Percentiles rank a stretch among this genome's conserved stretches.
Conservation (phyloP, 208 protist genomes). For the Wallacemonas rigidus region DNA sequence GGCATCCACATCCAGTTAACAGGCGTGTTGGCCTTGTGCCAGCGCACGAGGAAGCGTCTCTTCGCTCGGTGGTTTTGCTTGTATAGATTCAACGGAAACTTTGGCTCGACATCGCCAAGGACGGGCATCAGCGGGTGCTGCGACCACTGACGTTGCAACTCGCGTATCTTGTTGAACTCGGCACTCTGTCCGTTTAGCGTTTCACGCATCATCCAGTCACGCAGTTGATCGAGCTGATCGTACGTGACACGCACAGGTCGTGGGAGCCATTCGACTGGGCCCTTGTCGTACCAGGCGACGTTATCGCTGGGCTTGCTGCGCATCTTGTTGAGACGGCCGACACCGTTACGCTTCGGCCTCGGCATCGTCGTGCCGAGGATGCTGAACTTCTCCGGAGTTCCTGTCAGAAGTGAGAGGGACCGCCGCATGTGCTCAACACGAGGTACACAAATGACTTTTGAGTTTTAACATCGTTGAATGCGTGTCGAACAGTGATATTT, state of each 20-base stretch:
- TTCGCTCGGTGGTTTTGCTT: constrained; percentile 90
- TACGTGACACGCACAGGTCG: constrained; percentile 84
- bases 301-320: constrained; percentile 90
- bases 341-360: constrained; percentile 61
- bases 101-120: constrained; percentile 89
- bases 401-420: constrained; percentile 40
- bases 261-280: constrained; percentile 89
- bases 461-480: too few relatives aligned
- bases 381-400: constrained; percentile 73
- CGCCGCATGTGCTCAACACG: constrained; percentile 36
- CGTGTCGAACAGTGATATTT: too few relatives aligned
- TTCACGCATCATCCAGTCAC: constrained; percentile 91
- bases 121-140: constrained; percentile 88
- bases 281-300: constrained; percentile 89
- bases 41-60: constrained; percentile 79
- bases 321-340: constrained; percentile 87
- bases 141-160: constrained; percentile 86
- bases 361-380: constrained; percentile 77
- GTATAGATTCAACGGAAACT: constrained; percentile 89
- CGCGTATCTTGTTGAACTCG: constrained; percentile 76
- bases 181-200: constrained; percentile 63
- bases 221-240: constrained; percentile 76
- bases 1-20: constrained; percentile 89
- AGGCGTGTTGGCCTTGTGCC: constrained; percentile 92
- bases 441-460: too few relatives aligned